These are phyloP conservation scores for Remersonia thermophila DNA, from an alignment of 2,329 filamentous ascomycete genomes.

Conservation along the genomic window DNA sequence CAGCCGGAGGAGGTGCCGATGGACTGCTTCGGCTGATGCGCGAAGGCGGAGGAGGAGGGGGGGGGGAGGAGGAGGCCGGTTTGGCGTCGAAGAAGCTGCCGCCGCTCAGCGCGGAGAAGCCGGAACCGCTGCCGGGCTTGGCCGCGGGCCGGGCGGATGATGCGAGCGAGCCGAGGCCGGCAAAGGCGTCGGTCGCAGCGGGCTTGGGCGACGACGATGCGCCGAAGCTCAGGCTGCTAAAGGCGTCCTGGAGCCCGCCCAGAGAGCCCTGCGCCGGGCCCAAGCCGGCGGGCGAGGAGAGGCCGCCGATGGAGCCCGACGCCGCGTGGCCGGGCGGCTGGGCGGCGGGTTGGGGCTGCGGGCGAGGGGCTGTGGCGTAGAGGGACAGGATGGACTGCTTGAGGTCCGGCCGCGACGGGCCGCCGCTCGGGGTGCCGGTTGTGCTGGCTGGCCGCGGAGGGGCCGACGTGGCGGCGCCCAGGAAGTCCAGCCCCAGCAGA, in stretches of 20 bases:
- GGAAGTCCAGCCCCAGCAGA: constrained; percentile 82
- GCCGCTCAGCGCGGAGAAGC: constrained; percentile 48
- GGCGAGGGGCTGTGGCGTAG: constrained; percentile 73
- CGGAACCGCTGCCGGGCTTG: constrained; percentile 21
- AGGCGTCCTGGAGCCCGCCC: constrained; percentile 69
- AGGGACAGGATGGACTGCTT: constrained; percentile 96
- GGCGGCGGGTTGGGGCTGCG: constrained; percentile 41
- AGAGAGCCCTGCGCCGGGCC: constrained; percentile 34
- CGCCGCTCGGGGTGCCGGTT: constrained; percentile 47
- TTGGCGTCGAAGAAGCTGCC: constrained; percentile 76
- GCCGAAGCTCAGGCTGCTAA: constrained; percentile 41
- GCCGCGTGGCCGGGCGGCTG: constrained; percentile 43
- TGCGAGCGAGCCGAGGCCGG: constrained; percentile 19
- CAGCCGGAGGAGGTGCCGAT: constrained; percentile 46
- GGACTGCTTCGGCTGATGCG: constrained; percentile 39
- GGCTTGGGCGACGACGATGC: constrained; percentile 31
- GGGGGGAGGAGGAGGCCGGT: no score
- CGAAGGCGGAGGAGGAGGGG: no score
- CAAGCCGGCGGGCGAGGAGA: constrained; percentile 42
- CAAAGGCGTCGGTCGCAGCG: constrained; percentile 26
- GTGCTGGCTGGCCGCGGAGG: constrained; percentile 78
- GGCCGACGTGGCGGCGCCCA: constrained; percentile 57
- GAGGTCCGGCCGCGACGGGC: constrained; percentile 74
- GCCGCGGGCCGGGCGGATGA: constrained; percentile 23
- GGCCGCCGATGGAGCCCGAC: constrained; percentile 53